These are phyloP conservation scores for Metschnikowia similis DNA, from an alignment of 805 yeast genomes.

Conservation along the genomic window DNA sequence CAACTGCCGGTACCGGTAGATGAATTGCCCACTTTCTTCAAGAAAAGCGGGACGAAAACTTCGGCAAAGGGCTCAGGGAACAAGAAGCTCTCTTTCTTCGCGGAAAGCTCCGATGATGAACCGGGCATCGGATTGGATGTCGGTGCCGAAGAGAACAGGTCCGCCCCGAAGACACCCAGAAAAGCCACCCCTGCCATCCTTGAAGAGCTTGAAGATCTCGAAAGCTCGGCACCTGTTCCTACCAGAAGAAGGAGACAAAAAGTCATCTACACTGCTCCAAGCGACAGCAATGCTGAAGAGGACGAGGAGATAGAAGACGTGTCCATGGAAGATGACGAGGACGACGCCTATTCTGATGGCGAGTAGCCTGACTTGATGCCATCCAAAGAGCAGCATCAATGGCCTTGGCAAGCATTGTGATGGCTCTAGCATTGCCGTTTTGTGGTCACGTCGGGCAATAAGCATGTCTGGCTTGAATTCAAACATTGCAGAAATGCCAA, in stretches of 20 bases:
- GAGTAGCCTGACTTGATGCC: neutral
- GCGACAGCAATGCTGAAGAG: slow-evolving; percentile 6
- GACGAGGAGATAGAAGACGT: neutral
- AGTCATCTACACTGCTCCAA: slow-evolving; percentile 14
- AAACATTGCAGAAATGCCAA: neutral
- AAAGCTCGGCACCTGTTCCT: slow-evolving; percentile 3
- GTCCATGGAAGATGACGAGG: slow-evolving; percentile 7
- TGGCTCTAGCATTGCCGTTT: neutral
- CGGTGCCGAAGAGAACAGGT: slow-evolving; percentile 1
- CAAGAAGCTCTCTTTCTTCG: slow-evolving; percentile 12
- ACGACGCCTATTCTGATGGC: slow-evolving; percentile 7
- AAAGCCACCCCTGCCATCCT: slow-evolving; percentile 7
- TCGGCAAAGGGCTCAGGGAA: neutral
- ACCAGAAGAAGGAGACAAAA: slow-evolving; percentile 11
- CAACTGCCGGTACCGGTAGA: slow-evolving; percentile 7
- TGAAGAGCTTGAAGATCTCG: slow-evolving; percentile 16
- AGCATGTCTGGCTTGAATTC: neutral
- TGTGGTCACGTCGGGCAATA: neutral
- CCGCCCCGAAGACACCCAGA: slow-evolving; percentile 2
- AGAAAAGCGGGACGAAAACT: slow-evolving; percentile 3
- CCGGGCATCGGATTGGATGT: slow-evolving; percentile 7
- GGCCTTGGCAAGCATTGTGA: neutral
- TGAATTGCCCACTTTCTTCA: slow-evolving; percentile 16
- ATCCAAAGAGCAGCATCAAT: neutral
- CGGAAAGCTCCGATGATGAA: slow-evolving; percentile 15